A percentile compares a stretch with the other conserved stretches of the same genome.
Evolutionary conservation across 1,139 yeast genomes (phyloP).

Genomic region (Yamadazyma diddensiae): DNA sequence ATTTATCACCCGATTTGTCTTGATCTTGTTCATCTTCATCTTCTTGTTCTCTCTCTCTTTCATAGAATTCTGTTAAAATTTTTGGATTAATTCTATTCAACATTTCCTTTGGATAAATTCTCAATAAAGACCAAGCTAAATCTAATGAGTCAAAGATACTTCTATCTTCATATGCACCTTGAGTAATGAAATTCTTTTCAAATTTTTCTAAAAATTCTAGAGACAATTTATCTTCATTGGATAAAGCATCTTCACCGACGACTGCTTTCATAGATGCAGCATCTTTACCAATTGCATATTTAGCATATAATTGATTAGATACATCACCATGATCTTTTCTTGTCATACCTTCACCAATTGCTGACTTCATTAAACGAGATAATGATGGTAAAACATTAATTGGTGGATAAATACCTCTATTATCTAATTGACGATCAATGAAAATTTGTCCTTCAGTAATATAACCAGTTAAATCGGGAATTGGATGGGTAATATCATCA

Average conservation of each 20-base stretch:
- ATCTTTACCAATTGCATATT: slow-evolving; percentile 98
- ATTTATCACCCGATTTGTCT: slow-evolving; percentile 31
- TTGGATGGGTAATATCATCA: slow-evolving; percentile 99
- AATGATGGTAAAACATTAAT: slow-evolving; percentile 96
- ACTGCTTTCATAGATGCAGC: slow-evolving; percentile 99
- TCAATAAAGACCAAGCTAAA: slow-evolving; percentile 95
- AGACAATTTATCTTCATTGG: slow-evolving; percentile 95
- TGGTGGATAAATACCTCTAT: slow-evolving; percentile 98
- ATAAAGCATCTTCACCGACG: slow-evolving; percentile 98
- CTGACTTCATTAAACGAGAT: slow-evolving; percentile 97
- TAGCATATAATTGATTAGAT: slow-evolving; percentile 96
- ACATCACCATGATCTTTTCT: slow-evolving; percentile 99
- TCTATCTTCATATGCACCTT: slow-evolving; percentile 96
- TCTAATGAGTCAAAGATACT: slow-evolving; percentile 92
- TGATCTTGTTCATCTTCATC: slow-evolving; percentile 43
- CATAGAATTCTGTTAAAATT: slow-evolving; percentile 92
- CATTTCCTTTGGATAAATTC: slow-evolving; percentile 98
- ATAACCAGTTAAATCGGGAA: slow-evolving; percentile 99
- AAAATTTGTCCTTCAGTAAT: slow-evolving; percentile 98
- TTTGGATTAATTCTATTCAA: slow-evolving; percentile 98
- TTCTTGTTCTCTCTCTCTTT: slow-evolving; percentile 69
- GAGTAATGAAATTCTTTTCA: slow-evolving; percentile 90
- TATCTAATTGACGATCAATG: slow-evolving; percentile 91
- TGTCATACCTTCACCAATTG: slow-evolving; percentile 99
- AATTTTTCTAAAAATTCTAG: slow-evolving; percentile 96